Conservation (phyloP, 129 eudicot species). For the Scalesia atractyloides region DNA sequence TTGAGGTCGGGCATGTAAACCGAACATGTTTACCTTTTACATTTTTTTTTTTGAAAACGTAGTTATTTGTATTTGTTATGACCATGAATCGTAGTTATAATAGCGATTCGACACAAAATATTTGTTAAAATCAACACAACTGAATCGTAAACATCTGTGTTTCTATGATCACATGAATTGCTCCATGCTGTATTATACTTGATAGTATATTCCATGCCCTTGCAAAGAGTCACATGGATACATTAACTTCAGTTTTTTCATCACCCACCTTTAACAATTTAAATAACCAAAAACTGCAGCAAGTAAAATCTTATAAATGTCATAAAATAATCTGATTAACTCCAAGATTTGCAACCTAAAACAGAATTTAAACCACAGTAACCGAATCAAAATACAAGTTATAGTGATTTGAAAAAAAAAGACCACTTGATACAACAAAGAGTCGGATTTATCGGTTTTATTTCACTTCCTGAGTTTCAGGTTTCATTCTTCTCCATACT, state of each 20-base stretch:
- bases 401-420: not conserved
- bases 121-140: too few relatives aligned
- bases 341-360: not conserved
- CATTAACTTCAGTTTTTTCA: too few relatives aligned
- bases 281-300: not conserved
- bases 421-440: conserved; percentile 22
- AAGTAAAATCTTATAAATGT: not conserved
- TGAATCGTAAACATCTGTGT: too few relatives aligned
- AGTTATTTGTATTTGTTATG: too few relatives aligned
- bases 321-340: not conserved
- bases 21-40: too few relatives aligned
- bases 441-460: not conserved
- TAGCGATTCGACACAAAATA: too few relatives aligned
- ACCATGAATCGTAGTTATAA: too few relatives aligned
- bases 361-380: not conserved
- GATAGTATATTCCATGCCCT: too few relatives aligned
- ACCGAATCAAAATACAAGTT: conserved; percentile 8
- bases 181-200: too few relatives aligned
- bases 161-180: not conserved
- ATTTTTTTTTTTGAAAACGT: too few relatives aligned
- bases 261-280: not conserved
- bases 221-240: too few relatives aligned
- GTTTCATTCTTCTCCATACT: conserved; percentile 61
- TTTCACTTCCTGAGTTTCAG: conserved; percentile 24
- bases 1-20: too few relatives aligned